Base-by-base conservation (phyloP, 179 eudicot species). In the Sideroxylon spinosum region DNA sequence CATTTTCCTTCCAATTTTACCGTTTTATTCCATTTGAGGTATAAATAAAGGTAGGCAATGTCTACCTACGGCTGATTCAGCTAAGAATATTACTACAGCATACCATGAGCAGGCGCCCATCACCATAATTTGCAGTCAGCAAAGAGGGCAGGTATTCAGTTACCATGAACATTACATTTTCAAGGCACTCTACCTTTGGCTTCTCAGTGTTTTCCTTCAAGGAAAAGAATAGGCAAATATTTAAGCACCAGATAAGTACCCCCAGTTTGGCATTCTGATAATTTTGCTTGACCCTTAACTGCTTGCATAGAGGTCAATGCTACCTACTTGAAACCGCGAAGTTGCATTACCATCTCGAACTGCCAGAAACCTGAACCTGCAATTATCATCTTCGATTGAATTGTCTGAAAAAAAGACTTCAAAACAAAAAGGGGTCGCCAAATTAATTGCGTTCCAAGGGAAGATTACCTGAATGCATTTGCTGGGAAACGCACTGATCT, bases 291-390 rank as follows among this genome's bases (percentile, higher is more conserved):
- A 69, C 6, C 29, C 25, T 26, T 56, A 56, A 9, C 64, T 19
- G 50, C 50, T 26, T 23, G 95, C 85, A 68, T 87, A 95, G 56
- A 95, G 80, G 82, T 95, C 95, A 76, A 95, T 89, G 90, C 92
- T 87, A 37, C 97, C 98, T 37, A 95, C 82, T 84, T 95, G 98
- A 74, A 95, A 84, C 79, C 97, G 86, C 12, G 90, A 84, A 81
- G 82, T 95, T 65, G 92, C 82, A 50, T 80, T 80, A 63, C 29
- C 86, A 83, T 88, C 90, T 78, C 89, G 86, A 76, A 93, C 93
- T 20, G 91, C 85, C 61, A 89, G 82, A 87, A 93, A 89, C 84
- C 89, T 81, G 67, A 95, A 82, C 85, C 98, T 95, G 95, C 86
- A 76, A 79, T 73, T 63, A 17, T 32, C 23, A 32, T 48, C 32